Evolutionary conservation across 2,329 filamentous ascomycete species (phyloP), one percentile per base, ranked within the genome.

Genomic region (Didymella keratinophila): DNA sequence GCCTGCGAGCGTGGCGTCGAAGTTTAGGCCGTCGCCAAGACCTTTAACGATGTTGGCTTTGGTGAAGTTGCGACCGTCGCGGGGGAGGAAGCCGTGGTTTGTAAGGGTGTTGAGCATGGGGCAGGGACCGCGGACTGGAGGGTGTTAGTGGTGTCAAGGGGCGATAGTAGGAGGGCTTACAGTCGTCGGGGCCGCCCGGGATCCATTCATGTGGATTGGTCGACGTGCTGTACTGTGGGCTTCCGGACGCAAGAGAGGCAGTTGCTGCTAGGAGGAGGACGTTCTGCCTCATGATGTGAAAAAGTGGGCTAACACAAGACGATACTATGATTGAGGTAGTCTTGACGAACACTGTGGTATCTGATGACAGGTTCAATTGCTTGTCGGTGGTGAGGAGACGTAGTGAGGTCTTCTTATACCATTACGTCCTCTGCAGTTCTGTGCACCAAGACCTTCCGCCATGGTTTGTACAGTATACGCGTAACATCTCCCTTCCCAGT

Each of bases 11-110:
- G 71, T 66, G 1, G 57, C 56, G 14, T 81, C 73, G 59, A 85
- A 79, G 71, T 82, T 81, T 49, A 84, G 67, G 1, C 72, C 80
- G 0, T 71, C 65, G 3, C 63, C 63, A 32, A 85, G 62, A 21
- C 71, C 82, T 7, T 71, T 62, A 7, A 81, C 64, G 0, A 78
- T 75, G 20, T 73, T 75, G 45, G 76, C 67, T 46, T 60, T 62
- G 6, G 73, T 78, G 30, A 78, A 64, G 43, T 72, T 71, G 48
- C 68, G 69, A 32, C 76, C 76, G 49, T 74, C 60, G 23, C 66
- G 71, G 7, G 75, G 72, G 16, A 78, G 57, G 58, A 74, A 70
- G 16, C 67, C 67, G 48, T 76, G 74, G 60, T 77, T 77, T 11
- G 73, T 71, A n/a, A 75, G 67, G 2, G 72, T 70, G 49, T 76